Conservation (phyloP, 1,284 basidiomycete genomes). For the Tilletia caries region DNA sequence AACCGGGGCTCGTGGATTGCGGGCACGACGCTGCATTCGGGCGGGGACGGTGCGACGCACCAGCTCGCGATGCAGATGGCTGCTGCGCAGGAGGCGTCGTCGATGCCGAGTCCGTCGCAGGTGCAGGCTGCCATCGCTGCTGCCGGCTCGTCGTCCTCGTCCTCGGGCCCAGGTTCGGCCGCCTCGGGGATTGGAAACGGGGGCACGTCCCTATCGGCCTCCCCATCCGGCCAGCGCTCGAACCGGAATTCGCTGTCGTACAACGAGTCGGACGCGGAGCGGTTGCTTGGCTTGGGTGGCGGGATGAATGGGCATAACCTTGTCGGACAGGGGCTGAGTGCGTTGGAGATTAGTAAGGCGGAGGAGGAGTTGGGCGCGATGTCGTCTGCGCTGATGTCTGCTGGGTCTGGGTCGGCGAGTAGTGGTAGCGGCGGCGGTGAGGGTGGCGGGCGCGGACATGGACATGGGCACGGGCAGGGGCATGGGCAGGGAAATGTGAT, state of each 20-base stretch:
- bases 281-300: conserved; percentile 18
- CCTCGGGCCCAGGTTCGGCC: background rate
- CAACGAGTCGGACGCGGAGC: conserved; percentile 22
- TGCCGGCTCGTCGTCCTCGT: background rate
- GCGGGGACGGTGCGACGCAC: conserved; percentile 12
- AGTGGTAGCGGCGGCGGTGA: too few relatives aligned
- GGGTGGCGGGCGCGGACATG: too few relatives aligned
- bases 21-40: conserved; percentile 14
- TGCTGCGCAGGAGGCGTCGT: conserved; percentile 7
- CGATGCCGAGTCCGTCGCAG: conserved; percentile 4
- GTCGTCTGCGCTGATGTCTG: conserved; percentile 5
- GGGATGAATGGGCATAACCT: background rate
- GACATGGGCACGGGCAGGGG: too few relatives aligned
- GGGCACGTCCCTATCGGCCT: background rate
- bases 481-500: too few relatives aligned
- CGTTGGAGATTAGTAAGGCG: background rate
- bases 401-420: background rate
- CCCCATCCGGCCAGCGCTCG: background rate
- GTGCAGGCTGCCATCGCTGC: conserved; percentile 1
- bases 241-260: conserved; percentile 25
- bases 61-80: background rate
- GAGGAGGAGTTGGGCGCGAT: conserved; percentile 6
- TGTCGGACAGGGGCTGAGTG: background rate
- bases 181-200: background rate
- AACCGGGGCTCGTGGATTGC: conserved; percentile 18